A percentile compares a stretch with the other conserved stretches of the same genome.
These are phyloP conservation scores for Dendrobium nobile DNA, from an alignment of 106 monocot genomes.

Conservation along the genomic window DNA sequence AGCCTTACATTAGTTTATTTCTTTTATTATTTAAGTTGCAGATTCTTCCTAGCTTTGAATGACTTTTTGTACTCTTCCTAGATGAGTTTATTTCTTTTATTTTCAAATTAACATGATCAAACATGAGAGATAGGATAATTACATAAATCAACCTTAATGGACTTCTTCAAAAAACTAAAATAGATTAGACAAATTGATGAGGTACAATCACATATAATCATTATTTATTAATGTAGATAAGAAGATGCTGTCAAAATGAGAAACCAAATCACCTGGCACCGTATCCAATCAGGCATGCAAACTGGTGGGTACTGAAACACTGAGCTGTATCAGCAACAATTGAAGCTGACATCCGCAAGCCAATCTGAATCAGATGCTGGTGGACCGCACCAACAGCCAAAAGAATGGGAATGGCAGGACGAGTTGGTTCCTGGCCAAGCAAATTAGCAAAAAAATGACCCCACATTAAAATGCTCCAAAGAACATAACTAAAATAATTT, in stretches of 20 bases:
- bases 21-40: too few species aligned
- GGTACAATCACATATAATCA: too few species aligned
- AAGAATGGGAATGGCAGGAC: slow-evolving; percentile 91
- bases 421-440: slow-evolving; percentile 69
- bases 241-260: background rate
- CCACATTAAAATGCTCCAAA: background rate
- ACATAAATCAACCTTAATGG: too few species aligned
- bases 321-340: slow-evolving; percentile 99
- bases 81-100: too few species aligned
- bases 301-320: slow-evolving; percentile 98
- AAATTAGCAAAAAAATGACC: background rate
- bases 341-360: slow-evolving; percentile 91
- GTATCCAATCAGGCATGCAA: slow-evolving; percentile 99
- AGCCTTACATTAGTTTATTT: too few species aligned
- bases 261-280: slow-evolving; percentile 69
- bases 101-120: background rate
- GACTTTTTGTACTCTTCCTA: too few species aligned
- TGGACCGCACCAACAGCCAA: slow-evolving; percentile 97
- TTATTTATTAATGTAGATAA: too few species aligned
- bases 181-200: too few species aligned
- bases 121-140: background rate
- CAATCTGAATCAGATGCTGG: slow-evolving; percentile 98
- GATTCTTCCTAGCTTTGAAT: too few species aligned
- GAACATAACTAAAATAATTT: background rate
- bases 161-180: too few species aligned